phyloP scores from a whole-genome alignment of 2,329 filamentous ascomycete genomes.

The Grosmannia clavigera region DNA sequence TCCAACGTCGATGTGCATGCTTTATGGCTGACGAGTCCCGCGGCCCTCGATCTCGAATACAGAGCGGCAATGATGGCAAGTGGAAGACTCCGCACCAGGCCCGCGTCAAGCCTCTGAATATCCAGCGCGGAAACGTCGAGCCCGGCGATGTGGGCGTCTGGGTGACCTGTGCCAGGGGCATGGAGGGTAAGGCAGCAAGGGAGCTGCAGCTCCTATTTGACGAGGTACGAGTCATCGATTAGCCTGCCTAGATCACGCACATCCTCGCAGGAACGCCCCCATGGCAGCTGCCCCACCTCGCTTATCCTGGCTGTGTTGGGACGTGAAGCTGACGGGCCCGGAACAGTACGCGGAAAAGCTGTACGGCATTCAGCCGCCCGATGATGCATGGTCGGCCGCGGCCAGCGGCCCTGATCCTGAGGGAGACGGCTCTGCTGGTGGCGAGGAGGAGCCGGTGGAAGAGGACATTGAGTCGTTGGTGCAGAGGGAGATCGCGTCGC shows the following conservation, averaged over 20 bases:
- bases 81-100: conserved; percentile 50
- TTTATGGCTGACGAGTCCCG: not conserved
- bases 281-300: not conserved
- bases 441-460: conserved; percentile 22
- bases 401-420: not conserved
- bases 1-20: not conserved
- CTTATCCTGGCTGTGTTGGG: not conserved
- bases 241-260: not conserved
- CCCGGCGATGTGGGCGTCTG: conserved; percentile 63
- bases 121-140: conserved; percentile 39
- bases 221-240: conserved; percentile 31
- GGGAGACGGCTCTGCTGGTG: conserved; percentile 12
- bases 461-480: conserved; percentile 67
- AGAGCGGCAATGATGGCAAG: conserved; percentile 42
- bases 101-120: conserved; percentile 30
- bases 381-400: conserved; percentile 14
- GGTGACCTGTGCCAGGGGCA: conserved; percentile 63
- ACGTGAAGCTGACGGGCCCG: not conserved
- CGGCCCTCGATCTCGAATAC: not conserved
- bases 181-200: conserved; percentile 55
- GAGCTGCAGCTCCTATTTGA: conserved; percentile 57
- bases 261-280: not conserved
- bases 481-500: conserved; percentile 53
- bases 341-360: conserved; percentile 52
- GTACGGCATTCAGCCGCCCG: conserved; percentile 35